A percentile compares a stretch with the other conserved stretches of the same genome.
Conservation (phyloP, 495 filamentous ascomycete genomes). For the Xylaria telfairii region DNA sequence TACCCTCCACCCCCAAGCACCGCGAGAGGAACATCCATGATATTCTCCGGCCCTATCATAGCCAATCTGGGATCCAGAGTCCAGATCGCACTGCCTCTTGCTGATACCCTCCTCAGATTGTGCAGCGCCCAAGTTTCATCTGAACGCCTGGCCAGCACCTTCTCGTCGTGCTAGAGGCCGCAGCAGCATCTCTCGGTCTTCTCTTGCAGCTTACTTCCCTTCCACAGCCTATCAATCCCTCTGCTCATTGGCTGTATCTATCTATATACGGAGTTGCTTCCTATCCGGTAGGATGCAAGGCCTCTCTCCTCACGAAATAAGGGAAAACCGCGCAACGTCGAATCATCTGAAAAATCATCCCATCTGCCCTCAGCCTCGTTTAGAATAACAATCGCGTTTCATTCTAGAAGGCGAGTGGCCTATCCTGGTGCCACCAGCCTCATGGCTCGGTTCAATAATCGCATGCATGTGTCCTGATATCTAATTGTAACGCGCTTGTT, state of each 20-base stretch:
- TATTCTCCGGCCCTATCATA: conserved; percentile 19
- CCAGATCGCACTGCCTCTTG: conserved; percentile 26
- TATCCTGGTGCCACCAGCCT: conserved; percentile 8
- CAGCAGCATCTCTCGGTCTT: conserved; percentile 28
- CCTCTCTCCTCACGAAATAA: conserved; percentile 26
- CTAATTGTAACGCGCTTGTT: conserved; percentile 12
- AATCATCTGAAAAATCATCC: conserved; percentile 25
- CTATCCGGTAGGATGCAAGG: conserved; percentile 26
- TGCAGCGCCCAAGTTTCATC: conserved; percentile 38
- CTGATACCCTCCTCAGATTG: conserved; percentile 34
- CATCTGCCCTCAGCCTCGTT: conserved; percentile 21
- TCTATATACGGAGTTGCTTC: conserved; percentile 21
- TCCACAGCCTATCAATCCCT: conserved; percentile 14
- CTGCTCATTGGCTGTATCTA: conserved; percentile 9
- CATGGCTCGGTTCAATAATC: conserved; percentile 5
- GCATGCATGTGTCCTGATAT: conserved; percentile 21
- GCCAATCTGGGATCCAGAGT: not conserved
- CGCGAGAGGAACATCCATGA: not conserved
- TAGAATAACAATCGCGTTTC: conserved; percentile 21
- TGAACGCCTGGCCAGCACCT: conserved; percentile 28
- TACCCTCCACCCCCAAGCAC: not conserved
- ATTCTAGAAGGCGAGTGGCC: conserved; percentile 19
- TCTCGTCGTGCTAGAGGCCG: conserved; percentile 30
- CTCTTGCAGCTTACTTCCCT: conserved; percentile 25
- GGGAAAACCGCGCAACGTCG: conserved; percentile 16